Evolutionary conservation across 345 rosid species (phyloP).

Genomic region (Eucalyptus melliodora): DNA sequence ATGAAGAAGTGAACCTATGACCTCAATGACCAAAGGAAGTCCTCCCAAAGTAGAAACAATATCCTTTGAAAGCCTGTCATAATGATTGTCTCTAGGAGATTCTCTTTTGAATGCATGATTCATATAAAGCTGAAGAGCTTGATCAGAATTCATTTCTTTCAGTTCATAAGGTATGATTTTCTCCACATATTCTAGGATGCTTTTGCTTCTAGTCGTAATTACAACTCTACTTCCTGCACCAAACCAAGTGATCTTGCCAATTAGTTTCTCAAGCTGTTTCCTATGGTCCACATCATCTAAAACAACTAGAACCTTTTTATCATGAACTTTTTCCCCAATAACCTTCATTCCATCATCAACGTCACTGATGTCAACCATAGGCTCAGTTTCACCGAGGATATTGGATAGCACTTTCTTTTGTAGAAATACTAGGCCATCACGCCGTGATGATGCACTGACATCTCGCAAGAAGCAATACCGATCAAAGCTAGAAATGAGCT

Average conservation of each 20-base stretch:
- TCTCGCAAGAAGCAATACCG: not conserved
- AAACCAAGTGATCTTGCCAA: not conserved
- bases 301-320: not conserved
- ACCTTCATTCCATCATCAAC: not conserved
- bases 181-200: not conserved
- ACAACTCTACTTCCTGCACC: not conserved
- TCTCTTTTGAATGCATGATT: not conserved
- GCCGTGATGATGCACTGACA: not conserved
- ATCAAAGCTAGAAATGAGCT: not conserved
- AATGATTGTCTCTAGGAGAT: not conserved
- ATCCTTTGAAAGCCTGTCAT: not conserved
- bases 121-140: not conserved
- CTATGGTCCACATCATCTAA: not conserved
- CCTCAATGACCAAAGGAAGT: not conserved
- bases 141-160: not conserved
- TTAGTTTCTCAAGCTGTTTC: not conserved
- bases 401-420: not conserved
- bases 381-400: not conserved
- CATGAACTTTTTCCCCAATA: rapidly evolving
- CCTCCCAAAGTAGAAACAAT: not conserved
- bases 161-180: not conserved
- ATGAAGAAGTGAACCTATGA: not conserved
- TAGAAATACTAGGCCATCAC: not conserved
- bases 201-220: not conserved
- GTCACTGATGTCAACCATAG: rapidly evolving